Base-by-base conservation (phyloP, 345 rosid genomes). In the Linum trigynum region DNA sequence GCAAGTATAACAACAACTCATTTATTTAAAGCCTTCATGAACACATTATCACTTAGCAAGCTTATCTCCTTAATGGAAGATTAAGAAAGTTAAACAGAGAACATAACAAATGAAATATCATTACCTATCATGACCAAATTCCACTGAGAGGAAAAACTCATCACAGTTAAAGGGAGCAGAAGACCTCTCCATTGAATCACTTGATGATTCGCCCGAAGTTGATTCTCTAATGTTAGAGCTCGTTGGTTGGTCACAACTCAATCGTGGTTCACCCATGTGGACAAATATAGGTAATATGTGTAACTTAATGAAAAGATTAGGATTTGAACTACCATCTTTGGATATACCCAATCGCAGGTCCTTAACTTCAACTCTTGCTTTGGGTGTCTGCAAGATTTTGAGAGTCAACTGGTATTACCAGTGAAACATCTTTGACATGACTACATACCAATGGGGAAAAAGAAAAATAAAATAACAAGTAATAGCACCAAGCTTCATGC, bases 121-220 rank as follows among this genome's bases (percentile, higher is more conserved):
- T 37, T 85, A 94, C 99, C 97, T 86, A 63, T 85, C 78, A 83
- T 86, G 96, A 65, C 88, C 92, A 71, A 90, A 94, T 80, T 94
- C 92, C 61, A 89, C 83, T 43, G 88, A 83, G 57, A 94, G 83
- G 68, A 85, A 83, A 71, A 94, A 62, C 61, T 88, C 92, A 72
- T 94, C 95, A 68, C 97, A 90, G 83, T 57, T 71, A 67, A 88
- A 83, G 70, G 87, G 76, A 74, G 92, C 85, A 75, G 85, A 75
- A 58, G 90, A 77, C 73, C 76, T 85, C 71, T 88, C 96, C 59
- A 69, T 64, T 61, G 72, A 35, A 69, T 75, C 74, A 69, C 73
- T 75, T 42, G 86, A 64, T 15, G 77, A 43, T 74, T 85, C 92
- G 62, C 70, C 67, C 50, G 80, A 67, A 68, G 64, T 51, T 61